Percentiles rank a stretch among this genome's conserved stretches.
Evolutionary conservation across 257 asterid species (phyloP).

Genomic region (Eustoma russellianum): DNA sequence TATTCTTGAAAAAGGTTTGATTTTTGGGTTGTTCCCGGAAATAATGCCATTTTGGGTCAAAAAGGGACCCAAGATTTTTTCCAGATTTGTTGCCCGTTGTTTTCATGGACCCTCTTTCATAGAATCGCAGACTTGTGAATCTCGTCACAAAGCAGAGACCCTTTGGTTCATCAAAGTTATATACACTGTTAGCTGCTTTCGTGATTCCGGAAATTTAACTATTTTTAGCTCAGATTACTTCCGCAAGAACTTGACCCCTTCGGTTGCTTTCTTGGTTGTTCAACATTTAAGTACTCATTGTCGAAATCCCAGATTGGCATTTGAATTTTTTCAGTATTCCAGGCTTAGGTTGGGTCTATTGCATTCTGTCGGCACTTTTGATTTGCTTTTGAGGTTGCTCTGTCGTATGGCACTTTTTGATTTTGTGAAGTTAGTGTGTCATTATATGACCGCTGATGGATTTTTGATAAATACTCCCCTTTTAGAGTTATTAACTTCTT

Average conservation of each 20-base stretch:
- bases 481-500: conserved; percentile 36
- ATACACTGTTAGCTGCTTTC: conserved; percentile 55
- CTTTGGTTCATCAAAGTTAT: conserved; percentile 78
- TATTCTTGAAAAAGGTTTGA: conserved; percentile 3
- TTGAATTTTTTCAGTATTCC: conserved; percentile 56
- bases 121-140: conserved; percentile 21
- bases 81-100: conserved; percentile 30
- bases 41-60: conserved; percentile 64
- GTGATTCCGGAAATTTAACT: conserved; percentile 29
- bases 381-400: conserved; percentile 54
- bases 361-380: conserved; percentile 41
- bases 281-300: conserved; percentile 35
- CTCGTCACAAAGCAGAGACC: conserved; percentile 24
- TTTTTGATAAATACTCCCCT: conserved; percentile 24
- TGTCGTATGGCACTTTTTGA: conserved; percentile 51
- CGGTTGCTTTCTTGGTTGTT: conserved; percentile 54
- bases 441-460: conserved; percentile 58
- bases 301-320: conserved; percentile 53
- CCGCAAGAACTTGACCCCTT: conserved; percentile 45
- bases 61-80: conserved; percentile 40
- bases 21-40: conserved; percentile 6
- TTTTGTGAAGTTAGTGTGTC: conserved; percentile 37
- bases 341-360: conserved; percentile 45
- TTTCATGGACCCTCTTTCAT: conserved; percentile 34
- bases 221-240: conserved; percentile 50